A percentile compares a stretch with the other conserved stretches of the same genome.
These are phyloP conservation scores for Paramyrothecium sp. DNA, from an alignment of 2,329 filamentous ascomycete species.

Conservation along the genomic window DNA sequence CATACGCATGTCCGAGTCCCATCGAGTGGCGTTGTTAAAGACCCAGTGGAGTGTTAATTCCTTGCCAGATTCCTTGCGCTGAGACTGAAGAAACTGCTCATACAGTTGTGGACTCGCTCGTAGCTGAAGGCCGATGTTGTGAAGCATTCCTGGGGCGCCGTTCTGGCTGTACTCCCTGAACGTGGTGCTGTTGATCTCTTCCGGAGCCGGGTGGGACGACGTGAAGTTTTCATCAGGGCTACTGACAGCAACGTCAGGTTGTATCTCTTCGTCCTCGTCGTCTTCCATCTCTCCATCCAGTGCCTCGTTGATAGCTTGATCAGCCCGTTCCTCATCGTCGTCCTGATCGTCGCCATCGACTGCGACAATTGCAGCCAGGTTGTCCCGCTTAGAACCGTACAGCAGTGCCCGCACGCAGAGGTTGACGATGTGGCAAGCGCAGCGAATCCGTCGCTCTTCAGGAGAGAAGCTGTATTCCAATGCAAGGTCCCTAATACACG, in stretches of 20 bases:
- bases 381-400: constrained; percentile 2
- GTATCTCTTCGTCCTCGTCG: neutral
- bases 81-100: neutral
- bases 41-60: no score
- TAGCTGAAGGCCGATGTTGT: neutral
- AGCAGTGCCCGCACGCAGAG: neutral
- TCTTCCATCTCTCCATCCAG: neutral
- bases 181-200: neutral
- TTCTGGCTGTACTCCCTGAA: no score
- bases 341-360: no score
- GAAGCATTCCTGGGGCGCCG: no score
- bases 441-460: constrained; percentile 1
- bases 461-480: neutral
- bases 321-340: neutral
- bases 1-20: constrained; percentile 1
- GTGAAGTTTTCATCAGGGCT: no score
- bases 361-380: neutral
- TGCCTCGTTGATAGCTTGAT: neutral
- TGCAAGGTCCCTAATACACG: neutral
- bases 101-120: constrained; percentile 1
- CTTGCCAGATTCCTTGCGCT: no score
- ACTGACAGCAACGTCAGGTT: neutral
- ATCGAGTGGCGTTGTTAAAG: constrained; percentile 1
- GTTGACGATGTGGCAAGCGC: constrained; percentile 1
- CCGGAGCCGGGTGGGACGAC: no score